phyloP scores from a whole-genome alignment of 306 rosid species.

The Lupinus albus region DNA sequence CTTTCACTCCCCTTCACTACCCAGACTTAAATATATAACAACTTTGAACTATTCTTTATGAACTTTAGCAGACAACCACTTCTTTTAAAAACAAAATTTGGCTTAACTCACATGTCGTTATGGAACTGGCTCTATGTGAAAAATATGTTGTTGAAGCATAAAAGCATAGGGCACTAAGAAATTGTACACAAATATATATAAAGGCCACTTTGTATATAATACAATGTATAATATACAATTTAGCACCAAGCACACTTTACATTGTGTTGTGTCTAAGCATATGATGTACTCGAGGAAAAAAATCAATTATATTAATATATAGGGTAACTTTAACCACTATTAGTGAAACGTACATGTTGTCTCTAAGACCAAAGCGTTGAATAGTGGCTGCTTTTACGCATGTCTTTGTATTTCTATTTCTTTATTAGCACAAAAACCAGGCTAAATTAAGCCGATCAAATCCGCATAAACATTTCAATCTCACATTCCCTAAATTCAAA shows the following conservation, averaged over 20 bases:
- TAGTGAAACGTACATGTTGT: conserved; percentile 55
- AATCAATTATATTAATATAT: conserved; percentile 12
- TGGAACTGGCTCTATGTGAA: conserved; percentile 50
- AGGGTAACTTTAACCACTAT: conserved; percentile 39
- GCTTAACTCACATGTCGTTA: conserved; percentile 61
- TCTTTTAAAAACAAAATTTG: conserved; percentile 53
- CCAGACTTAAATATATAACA: conserved; percentile 8
- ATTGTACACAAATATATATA: conserved; percentile 24
- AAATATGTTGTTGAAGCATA: conserved; percentile 38
- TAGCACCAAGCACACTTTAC: conserved; percentile 48
- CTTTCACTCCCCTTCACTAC: conserved; percentile 58
- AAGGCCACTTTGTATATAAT: conserved; percentile 5
- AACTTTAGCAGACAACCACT: conserved; percentile 56
- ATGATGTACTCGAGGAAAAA: conserved; percentile 54
- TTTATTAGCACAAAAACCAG: conserved; percentile 63
- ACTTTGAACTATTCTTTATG: conserved; percentile 46
- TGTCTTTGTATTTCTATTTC: conserved; percentile 55
- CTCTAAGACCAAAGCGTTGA: conserved; percentile 74
- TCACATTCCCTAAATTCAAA: conserved; percentile 64
- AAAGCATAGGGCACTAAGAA: conserved; percentile 31
- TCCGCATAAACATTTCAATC: conserved; percentile 50
- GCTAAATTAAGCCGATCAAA: conserved; percentile 49
- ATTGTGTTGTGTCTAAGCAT: conserved; percentile 27
- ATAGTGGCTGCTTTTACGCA: conserved; percentile 76
- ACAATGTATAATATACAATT: conserved; percentile 7